These are phyloP conservation scores for Fragaria nilgerrensis DNA, from an alignment of 306 rosid species.

Conservation along the genomic window DNA sequence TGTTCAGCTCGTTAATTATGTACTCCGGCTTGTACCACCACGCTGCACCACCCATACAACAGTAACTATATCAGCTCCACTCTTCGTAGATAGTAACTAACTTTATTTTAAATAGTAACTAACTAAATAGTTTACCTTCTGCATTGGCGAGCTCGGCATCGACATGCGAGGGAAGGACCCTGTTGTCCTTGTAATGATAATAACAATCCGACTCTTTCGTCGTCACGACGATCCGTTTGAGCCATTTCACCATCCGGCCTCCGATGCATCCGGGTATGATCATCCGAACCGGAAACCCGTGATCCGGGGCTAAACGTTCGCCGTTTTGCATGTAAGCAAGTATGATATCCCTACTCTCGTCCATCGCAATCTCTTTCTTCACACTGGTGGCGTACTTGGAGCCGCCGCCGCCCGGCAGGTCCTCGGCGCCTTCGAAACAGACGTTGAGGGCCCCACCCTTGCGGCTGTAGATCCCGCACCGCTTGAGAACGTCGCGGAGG, in stretches of 20 bases:
- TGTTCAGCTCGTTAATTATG: slow-evolving; percentile 74
- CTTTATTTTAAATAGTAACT: background rate
- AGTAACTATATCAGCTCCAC: background rate
- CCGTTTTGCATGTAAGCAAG: slow-evolving; percentile 88
- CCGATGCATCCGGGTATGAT: slow-evolving; percentile 77
- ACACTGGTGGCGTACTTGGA: slow-evolving; percentile 71
- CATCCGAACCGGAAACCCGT: slow-evolving; percentile 74
- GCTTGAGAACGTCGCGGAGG: slow-evolving; percentile 42
- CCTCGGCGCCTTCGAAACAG: slow-evolving; percentile 85
- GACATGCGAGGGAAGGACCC: slow-evolving; percentile 78
- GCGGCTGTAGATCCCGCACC: slow-evolving; percentile 50
- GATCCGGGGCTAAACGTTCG: slow-evolving; percentile 57
- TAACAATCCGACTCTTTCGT: slow-evolving; percentile 49
- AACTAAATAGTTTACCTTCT: slow-evolving; percentile 41
- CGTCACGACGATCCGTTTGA: slow-evolving; percentile 69
- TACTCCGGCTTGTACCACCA: slow-evolving; percentile 96
- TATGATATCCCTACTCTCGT: slow-evolving; percentile 71
- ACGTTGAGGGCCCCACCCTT: slow-evolving; percentile 54
- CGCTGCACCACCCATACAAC: slow-evolving; percentile 33
- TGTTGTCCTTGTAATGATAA: slow-evolving; percentile 67
- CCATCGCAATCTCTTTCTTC: slow-evolving; percentile 59
- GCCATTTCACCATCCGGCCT: slow-evolving; percentile 87
- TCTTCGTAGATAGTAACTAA: too few relatives aligned
- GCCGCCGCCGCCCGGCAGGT: slow-evolving; percentile 86
- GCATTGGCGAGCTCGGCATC: slow-evolving; percentile 75